Evolutionary conservation across 2,329 filamentous ascomycete species (phyloP), one percentile per base, ranked within the genome.

Genomic region (Geosmithia flava): DNA sequence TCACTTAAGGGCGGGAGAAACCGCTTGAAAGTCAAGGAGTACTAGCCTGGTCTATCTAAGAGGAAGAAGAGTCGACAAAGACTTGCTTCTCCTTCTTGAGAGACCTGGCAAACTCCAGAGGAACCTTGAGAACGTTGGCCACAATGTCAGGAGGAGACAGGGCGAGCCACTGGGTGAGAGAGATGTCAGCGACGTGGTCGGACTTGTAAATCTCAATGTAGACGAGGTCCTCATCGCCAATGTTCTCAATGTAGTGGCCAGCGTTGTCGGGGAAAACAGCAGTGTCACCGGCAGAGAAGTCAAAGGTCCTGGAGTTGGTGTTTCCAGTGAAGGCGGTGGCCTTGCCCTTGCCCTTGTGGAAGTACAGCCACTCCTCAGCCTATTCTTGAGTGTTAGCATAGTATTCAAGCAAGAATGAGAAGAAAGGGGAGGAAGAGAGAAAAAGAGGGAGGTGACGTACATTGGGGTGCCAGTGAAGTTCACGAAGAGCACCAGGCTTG

Each of bases 301-400:
- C 78, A 56, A 85, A 84, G 0, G 81, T 85, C 6, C 81, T 72
- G 2, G 81, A 72, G 48, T 75, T 76, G 11, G 69, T 66, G 55
- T 70, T 74, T 7, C 80, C 81, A 45, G 78, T 76, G 58, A 83
- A 85, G 2, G 83, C 76, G 0, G 80, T 84, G 0, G 80, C 81
- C 23, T 75, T 73, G 1, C 67, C 81, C 2, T 68, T 62, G 20
- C 81, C 82, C 50, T 75, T 67, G 58, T 83, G 78, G 65, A 86
- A 85, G 62, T 84, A 85, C 2, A 85, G 62, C 81, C 82, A 85
- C 59, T 85, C 81, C 54, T 84, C 78, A 5, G 78, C 77, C 75
- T 81, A 13, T 27, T 27, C 8, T 27, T 42, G 50, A 20, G 4
- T 11, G 44, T 45, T 11, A 45, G 20, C 33, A 16, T 44, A 20